phyloP scores from a whole-genome alignment of 2,329 filamentous ascomycete genomes.

The Tolypocladium cylindrosporum region DNA sequence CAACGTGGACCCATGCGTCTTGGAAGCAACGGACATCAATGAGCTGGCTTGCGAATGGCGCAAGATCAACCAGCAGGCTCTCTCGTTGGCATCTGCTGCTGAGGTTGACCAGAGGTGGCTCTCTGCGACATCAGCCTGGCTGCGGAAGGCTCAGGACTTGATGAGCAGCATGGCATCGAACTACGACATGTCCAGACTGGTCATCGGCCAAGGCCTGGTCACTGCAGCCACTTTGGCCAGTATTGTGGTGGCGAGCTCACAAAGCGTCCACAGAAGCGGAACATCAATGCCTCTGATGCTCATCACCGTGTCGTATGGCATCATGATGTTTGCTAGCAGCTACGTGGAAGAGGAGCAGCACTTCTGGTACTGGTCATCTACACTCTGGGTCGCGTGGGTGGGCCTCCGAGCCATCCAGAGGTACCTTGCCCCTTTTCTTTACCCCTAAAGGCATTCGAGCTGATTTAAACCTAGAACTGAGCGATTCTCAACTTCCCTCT shows the following conservation, averaged over 20 bases:
- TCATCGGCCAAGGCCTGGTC: constrained; percentile 31
- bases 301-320: constrained; percentile 54
- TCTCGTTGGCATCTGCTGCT: constrained; percentile 9
- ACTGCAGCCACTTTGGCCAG: constrained; percentile 17
- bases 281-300: constrained; percentile 33
- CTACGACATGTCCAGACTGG: constrained; percentile 63
- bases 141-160: constrained; percentile 60
- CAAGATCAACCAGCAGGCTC: constrained; percentile 16
- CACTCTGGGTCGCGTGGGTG: constrained; percentile 55
- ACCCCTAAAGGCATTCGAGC: constrained; percentile 1
- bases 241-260: constrained; percentile 3
- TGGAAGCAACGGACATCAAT: constrained; percentile 32
- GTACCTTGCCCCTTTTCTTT: constrained; percentile 13
- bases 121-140: constrained; percentile 46
- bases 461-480: constrained; percentile 11
- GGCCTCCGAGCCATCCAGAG: constrained; percentile 34
- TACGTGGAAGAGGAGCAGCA: constrained; percentile 98
- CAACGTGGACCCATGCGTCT: constrained; percentile 25
- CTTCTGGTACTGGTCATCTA: constrained; percentile 91
- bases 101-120: constrained; percentile 29
- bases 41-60: constrained; percentile 62
- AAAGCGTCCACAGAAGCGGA: constrained; percentile 5
- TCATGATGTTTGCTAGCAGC: constrained; percentile 97
- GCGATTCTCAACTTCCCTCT: constrained; percentile 19
- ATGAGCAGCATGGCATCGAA: constrained; percentile 91